Evolutionary conservation across 768 basidiomycete species (phyloP), one percentile per base, ranked within the genome.

Genomic region (Chiua virens): DNA sequence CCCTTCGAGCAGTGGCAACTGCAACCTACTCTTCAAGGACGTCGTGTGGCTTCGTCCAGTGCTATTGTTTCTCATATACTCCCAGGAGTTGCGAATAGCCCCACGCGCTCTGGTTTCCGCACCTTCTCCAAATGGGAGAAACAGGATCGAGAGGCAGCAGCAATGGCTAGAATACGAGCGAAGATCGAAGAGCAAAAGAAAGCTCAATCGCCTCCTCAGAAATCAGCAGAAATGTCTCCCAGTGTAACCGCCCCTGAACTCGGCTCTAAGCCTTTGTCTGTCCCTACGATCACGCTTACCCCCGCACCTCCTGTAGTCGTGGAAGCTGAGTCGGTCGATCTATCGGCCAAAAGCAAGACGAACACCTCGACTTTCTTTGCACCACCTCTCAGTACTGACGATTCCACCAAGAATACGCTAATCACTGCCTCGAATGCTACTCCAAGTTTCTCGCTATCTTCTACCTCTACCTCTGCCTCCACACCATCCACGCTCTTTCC

Each of bases 41-140:
- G 76, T 45, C 79, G 81, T 36, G 70, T 77, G 45, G 70, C 75
- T 9, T 73, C 77, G 21, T 63, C 70, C 21, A 64, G 65, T 32
- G 52, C 53, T 18, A 60, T 61, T 43, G 49, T 57, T 20, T 62
- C 65, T 56, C 70, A 49, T 50, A 59, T 50, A 50, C 57, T 61
- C 43, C 57, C 55, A 25, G 65, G 75, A 22, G 64, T 79, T 45
- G 59, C 71, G n/a, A 82, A 85, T 53, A 83, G 79, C 57, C 84
- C 86, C 7, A 83, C 83, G 48, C 60, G 74, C 15, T 65, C 68
- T 23, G 57, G 65, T 39, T 68, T 72, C 3, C 75, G 73, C 57
- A 75, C 76, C 18, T 85, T 82, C 57, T 86, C 87, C 4, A 90
- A 89, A 69, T 90, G 87, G 87, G 89, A 92, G 67, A 91, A 89